phyloP scores from a whole-genome alignment of 768 basidiomycete species.

The Boletus rufocinnamomeus region DNA sequence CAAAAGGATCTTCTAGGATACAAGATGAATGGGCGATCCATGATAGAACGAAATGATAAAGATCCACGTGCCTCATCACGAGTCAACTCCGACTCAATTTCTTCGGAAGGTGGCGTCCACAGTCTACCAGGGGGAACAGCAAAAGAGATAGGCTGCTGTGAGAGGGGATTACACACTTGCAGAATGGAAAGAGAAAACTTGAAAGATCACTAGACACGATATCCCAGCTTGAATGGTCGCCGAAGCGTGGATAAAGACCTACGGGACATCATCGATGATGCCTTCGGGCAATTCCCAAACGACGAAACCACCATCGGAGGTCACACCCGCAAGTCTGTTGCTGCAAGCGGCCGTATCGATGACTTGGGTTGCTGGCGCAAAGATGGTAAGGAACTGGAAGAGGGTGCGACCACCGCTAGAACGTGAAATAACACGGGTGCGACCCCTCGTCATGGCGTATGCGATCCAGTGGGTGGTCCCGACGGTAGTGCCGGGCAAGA shows the following conservation, averaged over 20 bases:
- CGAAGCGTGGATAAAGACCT: conserved; percentile 35
- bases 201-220: conserved; percentile 52
- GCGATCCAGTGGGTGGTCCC: conserved; percentile 93
- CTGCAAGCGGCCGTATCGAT: conserved; percentile 85
- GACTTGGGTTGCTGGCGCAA: conserved; percentile 63
- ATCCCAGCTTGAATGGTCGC: conserved; percentile 3
- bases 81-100: conserved; percentile 63
- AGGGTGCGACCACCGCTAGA: conserved; percentile 87
- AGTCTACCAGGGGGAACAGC: conserved; percentile 44
- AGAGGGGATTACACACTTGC: too few species aligned
- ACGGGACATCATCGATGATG: conserved; percentile 88
- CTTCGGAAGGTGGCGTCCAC: conserved; percentile 75
- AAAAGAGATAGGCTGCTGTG: too few species aligned
- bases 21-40: too few species aligned
- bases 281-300: conserved; percentile 85
- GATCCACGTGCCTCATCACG: conserved; percentile 57
- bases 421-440: conserved; percentile 85
- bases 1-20: too few species aligned
- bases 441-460: conserved; percentile 90
- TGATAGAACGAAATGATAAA: too few species aligned
- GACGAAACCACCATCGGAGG: conserved; percentile 86
- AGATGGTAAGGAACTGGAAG: conserved; percentile 68
- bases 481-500: conserved; percentile 84
- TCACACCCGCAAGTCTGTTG: conserved; percentile 82
- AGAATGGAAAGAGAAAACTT: too few species aligned